Base-by-base conservation (phyloP, 768 basidiomycete genomes). In the Tulasnella sp. region DNA sequence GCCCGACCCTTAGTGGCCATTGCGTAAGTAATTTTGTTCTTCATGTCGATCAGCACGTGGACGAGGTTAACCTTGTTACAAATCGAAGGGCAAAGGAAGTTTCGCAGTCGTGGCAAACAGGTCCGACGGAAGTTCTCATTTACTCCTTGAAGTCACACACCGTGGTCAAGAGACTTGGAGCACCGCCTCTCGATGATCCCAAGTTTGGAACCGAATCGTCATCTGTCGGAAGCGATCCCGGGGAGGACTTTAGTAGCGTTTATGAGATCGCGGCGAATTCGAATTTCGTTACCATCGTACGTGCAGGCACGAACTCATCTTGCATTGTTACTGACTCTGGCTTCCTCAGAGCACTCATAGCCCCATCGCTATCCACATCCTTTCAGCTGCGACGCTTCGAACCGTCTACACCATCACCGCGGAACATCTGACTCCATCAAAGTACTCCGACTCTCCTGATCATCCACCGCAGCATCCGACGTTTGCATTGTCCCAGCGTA, bases 401-500 rank as follows among this genome's bases (percentile, higher is more conserved):
- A 86, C 86, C 31, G 82, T 93, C 82, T 87, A 88, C 83, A 88
- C 85, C 82, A 87, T 93, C 78, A 84, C 87, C 38, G 58, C 75
- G 31, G 27, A 76, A 87, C 87, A 7, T 79, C 87, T 68, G 86
- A 86, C 31, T 68, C 78, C 72, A 21, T 74, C 79, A 39, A 79
- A 68, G 48, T 79, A 80, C 80, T 52, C n/a, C 76, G 80, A 72
- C 76, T 80, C 58, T 38, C 52, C 31, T 75, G 76, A 56, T 48
- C 72, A 34, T 71, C 79, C 80, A 27, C 78, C 81, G 42, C 87
- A 87, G 1, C 84, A 82, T n/a, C 90, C 93, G 1, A 85, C 92
- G 14, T 93, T 90, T 83, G 87, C 91, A 3, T 86, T 92, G 27
- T 91, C 91, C 18, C 84, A 87, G 46, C 90, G 92, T 14, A 88